These are phyloP conservation scores for Diaporthe destruens DNA, from an alignment of 2,329 filamentous ascomycete species.

Conservation along the genomic window DNA sequence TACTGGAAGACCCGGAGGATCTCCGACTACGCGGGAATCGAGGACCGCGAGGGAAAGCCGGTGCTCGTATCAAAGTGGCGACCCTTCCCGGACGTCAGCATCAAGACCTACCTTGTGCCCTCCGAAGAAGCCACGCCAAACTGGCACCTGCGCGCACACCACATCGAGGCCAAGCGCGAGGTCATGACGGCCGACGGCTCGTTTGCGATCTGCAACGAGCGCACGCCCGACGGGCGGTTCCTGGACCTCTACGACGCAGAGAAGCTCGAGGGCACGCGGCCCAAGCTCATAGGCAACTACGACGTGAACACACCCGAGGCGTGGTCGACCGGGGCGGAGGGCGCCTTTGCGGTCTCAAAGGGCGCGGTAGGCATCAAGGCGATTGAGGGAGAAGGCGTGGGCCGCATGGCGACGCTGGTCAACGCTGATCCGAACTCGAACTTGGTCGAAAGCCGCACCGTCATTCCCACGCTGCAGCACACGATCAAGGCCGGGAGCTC, in stretches of 20 bases:
- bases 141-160: constrained; percentile 78
- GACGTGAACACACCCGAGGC: constrained; percentile 67
- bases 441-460: constrained; percentile 77
- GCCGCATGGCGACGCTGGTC: constrained; percentile 72
- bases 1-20: constrained; percentile 82
- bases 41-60: constrained; percentile 63
- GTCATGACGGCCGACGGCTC: constrained; percentile 80
- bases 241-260: constrained; percentile 62
- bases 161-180: constrained; percentile 69
- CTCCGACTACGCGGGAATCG: constrained; percentile 73
- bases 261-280: constrained; percentile 63
- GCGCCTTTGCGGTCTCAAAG: constrained; percentile 69
- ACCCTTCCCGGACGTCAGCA: constrained; percentile 76
- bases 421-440: constrained; percentile 86
- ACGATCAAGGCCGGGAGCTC: constrained; percentile 69
- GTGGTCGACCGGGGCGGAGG: constrained; percentile 62
- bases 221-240: constrained; percentile 61
- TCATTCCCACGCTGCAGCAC: constrained; percentile 77
- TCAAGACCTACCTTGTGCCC: constrained; percentile 75
- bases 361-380: constrained; percentile 70
- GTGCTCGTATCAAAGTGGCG: constrained; percentile 78
- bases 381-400: constrained; percentile 60
- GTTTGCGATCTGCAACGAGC: constrained; percentile 75
- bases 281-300: constrained; percentile 71
- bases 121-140: constrained; percentile 69